Percentiles rank a stretch among this genome's conserved stretches.
phyloP scores from a whole-genome alignment of 108 stramenopile genomes.

The Conticribra weissflogii region DNA sequence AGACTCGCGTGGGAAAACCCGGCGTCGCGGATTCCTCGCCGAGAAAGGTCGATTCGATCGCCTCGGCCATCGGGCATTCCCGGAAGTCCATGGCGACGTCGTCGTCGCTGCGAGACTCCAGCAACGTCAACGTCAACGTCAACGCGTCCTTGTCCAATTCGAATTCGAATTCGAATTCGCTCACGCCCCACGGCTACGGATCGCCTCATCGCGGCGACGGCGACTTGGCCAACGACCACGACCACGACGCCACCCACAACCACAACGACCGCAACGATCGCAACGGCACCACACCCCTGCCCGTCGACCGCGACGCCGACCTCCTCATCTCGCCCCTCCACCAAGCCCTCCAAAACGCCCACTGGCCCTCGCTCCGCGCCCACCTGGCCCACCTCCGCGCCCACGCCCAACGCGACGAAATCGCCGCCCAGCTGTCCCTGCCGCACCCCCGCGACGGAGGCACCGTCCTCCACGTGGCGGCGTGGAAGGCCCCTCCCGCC shows the following conservation, averaged over 20 bases:
- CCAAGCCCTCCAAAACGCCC: neutral
- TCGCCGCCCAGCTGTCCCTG: conserved; percentile 15
- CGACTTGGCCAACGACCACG: no score
- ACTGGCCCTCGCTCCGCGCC: neutral
- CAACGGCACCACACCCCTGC: no score
- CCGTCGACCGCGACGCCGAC: no score
- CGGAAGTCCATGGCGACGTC: no score
- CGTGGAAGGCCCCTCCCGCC: conserved; percentile 56
- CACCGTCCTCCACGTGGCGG: conserved; percentile 46
- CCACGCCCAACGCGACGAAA: conserved; percentile 10
- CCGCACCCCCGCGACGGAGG: conserved; percentile 42
- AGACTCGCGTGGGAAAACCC: no score
- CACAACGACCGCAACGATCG: no score
- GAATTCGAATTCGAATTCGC: no score
- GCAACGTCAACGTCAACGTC: neutral
- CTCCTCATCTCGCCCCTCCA: neutral
- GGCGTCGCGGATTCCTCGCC: neutral
- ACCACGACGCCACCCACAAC: no score
- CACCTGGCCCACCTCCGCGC: neutral
- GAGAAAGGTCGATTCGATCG: conserved; percentile 31
- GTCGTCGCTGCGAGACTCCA: no score
- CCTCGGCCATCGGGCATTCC: conserved; percentile 20
- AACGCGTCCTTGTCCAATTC: no score
- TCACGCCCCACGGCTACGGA: no score
- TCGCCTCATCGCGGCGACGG: no score